Conservation (phyloP, 2,329 filamentous ascomycete species). For the Pseudocercospora pini-densiflorae region DNA sequence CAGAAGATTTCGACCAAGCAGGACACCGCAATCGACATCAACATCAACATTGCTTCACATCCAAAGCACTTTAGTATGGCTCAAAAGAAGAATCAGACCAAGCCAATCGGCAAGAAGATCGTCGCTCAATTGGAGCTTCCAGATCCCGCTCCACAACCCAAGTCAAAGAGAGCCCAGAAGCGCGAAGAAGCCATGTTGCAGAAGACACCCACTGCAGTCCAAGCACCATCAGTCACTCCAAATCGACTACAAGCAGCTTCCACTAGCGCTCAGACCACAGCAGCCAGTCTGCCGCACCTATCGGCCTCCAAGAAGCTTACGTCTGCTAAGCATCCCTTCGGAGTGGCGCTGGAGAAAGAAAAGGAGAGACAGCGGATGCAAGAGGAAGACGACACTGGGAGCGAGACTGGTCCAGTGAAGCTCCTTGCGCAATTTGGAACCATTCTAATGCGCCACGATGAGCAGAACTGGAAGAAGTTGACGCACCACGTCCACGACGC, state of each 20-base stretch:
- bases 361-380: conserved; percentile 4
- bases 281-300: not conserved
- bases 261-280: not conserved
- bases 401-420: conserved; percentile 11
- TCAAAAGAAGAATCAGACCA: conserved; percentile 6
- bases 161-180: conserved; percentile 10
- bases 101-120: conserved; percentile 14
- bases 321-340: conserved; percentile 19
- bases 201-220: not conserved
- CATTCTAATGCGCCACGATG: conserved; percentile 17
- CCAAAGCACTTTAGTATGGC: not conserved
- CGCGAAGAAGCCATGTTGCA: not conserved
- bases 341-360: conserved; percentile 10
- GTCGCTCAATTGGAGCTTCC: conserved; percentile 18
- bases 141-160: conserved; percentile 14
- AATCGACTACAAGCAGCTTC: not conserved
- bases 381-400: conserved; percentile 13
- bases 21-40: not conserved
- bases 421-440: conserved; percentile 22
- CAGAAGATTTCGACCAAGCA: not conserved
- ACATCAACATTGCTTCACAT: not conserved
- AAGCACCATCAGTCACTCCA: not conserved
- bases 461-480: conserved; percentile 11
- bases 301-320: conserved; percentile 16
- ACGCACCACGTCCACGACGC: conserved; percentile 10